phyloP scores from a whole-genome alignment of 345 rosid genomes.

The Dovyalis caffra region DNA sequence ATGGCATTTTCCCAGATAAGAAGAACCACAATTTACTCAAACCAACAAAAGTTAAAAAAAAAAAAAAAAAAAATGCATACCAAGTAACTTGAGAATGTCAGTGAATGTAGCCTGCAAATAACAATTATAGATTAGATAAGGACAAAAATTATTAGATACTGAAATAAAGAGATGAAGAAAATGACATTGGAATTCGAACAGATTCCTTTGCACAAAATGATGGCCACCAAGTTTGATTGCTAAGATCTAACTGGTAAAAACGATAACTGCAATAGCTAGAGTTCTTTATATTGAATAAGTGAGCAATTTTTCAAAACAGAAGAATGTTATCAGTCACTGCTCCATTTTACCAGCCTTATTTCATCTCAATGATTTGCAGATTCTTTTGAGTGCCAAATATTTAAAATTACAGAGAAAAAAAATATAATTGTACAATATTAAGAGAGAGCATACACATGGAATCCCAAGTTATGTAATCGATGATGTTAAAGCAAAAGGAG shows the following conservation, averaged over 20 bases:
- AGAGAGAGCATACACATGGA: not conserved
- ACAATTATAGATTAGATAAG: slow-evolving; percentile 12
- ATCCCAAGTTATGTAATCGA: no score
- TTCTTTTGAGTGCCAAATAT: not conserved
- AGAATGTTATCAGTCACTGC: not conserved
- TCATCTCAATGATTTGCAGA: not conserved
- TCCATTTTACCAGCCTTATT: not conserved
- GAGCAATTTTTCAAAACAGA: not conserved
- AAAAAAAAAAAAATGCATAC: slow-evolving; percentile 54
- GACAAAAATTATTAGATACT: not conserved
- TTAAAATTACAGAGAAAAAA: not conserved
- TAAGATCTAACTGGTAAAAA: not conserved
- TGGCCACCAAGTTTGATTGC: not conserved
- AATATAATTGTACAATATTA: not conserved
- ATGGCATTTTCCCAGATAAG: not conserved
- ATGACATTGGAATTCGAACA: not conserved
- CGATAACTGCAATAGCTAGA: not conserved
- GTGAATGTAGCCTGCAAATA: slow-evolving; percentile 91
- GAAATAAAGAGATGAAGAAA: not conserved
- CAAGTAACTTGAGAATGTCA: slow-evolving; percentile 76
- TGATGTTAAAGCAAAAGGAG: not conserved
- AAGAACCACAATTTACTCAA: not conserved
- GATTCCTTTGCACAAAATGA: not conserved
- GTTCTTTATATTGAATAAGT: not conserved
- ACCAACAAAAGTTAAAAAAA: not conserved